Conservation (phyloP, 345 rosid genomes). For the Syzygium oleosum region DNA sequence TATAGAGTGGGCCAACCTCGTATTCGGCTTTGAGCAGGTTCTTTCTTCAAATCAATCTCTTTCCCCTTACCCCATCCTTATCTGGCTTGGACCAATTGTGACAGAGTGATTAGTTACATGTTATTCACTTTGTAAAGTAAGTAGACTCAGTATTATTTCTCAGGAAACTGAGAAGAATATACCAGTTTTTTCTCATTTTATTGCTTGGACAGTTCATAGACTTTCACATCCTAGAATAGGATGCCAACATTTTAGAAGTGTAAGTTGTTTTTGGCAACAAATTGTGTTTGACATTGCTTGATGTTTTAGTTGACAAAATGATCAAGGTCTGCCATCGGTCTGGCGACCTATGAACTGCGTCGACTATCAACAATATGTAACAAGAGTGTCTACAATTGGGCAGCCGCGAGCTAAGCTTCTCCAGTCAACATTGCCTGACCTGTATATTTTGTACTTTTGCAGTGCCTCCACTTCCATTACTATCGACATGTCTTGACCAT, state of each 20-base stretch:
- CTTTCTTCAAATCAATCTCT: background rate
- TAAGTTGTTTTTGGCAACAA: background rate
- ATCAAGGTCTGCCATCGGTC: background rate
- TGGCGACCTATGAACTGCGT: background rate
- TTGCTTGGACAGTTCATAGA: background rate
- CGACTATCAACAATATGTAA: background rate
- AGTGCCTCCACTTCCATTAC: background rate
- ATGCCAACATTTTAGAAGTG: background rate
- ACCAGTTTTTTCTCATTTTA: background rate
- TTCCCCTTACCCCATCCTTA: background rate
- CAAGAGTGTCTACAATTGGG: background rate
- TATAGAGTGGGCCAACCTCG: conserved; percentile 95
- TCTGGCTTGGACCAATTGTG: background rate
- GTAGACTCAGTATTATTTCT: background rate
- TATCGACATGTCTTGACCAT: background rate
- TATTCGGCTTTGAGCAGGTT: conserved; percentile 97
- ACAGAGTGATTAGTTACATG: background rate
- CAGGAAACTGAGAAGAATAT: background rate
- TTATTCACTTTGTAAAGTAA: background rate
- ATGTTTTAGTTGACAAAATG: background rate
- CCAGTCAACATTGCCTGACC: background rate
- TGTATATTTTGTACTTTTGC: background rate
- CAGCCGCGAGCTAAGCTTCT: background rate
- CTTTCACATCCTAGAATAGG: background rate
- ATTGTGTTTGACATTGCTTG: background rate